Conservation (phyloP, 1,284 basidiomycete genomes). For the Ceratobasidium sp. region DNA sequence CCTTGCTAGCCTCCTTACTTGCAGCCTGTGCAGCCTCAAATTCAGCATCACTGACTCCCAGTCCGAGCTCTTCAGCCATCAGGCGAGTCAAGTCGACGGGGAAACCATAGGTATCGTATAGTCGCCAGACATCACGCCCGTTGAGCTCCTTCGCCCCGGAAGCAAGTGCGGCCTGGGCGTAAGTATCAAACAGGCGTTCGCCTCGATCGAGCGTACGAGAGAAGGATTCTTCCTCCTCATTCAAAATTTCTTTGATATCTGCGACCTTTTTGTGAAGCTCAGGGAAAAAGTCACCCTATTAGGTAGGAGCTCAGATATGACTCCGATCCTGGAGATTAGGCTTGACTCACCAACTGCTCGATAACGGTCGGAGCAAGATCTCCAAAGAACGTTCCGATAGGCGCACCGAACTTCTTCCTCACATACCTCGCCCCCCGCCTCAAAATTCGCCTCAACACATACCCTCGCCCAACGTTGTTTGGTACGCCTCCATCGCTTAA, state of each 20-base stretch:
- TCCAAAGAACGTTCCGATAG: slow-evolving; percentile 96
- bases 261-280: slow-evolving; percentile 86
- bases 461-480: slow-evolving; percentile 95
- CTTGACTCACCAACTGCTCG: slow-evolving; percentile 78
- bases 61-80: slow-evolving; percentile 94
- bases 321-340: slow-evolving; percentile 33
- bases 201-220: slow-evolving; percentile 95
- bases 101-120: slow-evolving; percentile 99
- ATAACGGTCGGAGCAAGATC: slow-evolving; percentile 88
- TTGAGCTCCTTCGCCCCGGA: slow-evolving; percentile 73
- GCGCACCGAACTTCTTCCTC: slow-evolving; percentile 92
- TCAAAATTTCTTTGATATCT: slow-evolving; percentile 93
- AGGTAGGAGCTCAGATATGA: slow-evolving; percentile 1
- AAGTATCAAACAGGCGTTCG: slow-evolving; percentile 95
- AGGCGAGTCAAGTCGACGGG: slow-evolving; percentile 95
- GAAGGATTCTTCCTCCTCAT: slow-evolving; percentile 98
- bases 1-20: slow-evolving; percentile 91
- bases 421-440: slow-evolving; percentile 93
- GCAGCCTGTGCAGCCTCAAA: slow-evolving; percentile 90
- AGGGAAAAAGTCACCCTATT: slow-evolving; percentile 88
- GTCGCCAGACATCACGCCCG: slow-evolving; percentile 94
- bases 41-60: slow-evolving; percentile 86
- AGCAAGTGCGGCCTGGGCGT: slow-evolving; percentile 74
- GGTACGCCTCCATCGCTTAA: slow-evolving; percentile 96
- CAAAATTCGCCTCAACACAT: slow-evolving; percentile 92